Evolutionary conservation across 257 asterid genomes (phyloP).

Genomic region (Schizonepeta tenuifolia): DNA sequence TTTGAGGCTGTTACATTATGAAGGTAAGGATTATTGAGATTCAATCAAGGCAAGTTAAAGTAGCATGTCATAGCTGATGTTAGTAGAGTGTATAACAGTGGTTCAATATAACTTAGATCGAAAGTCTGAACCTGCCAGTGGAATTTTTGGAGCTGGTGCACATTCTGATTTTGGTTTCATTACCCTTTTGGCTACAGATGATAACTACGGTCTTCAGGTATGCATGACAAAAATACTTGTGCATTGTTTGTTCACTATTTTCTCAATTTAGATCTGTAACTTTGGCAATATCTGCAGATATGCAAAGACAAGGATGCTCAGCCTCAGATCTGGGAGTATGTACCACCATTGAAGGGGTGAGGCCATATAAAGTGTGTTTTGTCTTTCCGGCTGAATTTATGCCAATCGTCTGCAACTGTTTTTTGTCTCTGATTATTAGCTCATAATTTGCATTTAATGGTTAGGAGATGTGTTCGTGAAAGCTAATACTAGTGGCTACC

Average conservation of each 20-base stretch:
- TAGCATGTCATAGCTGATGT: conserved; percentile 15
- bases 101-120: conserved; percentile 41
- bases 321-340: conserved; percentile 88
- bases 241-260: conserved; percentile 8
- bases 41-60: conserved; percentile 21
- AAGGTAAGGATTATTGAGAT: conserved; percentile 49
- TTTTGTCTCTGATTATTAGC: not conserved
- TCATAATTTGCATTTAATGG: not conserved
- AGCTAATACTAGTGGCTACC: not conserved
- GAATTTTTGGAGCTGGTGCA: conserved; percentile 96
- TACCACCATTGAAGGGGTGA: conserved; percentile 85
- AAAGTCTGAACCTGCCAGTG: conserved; percentile 76
- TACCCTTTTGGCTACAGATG: conserved; percentile 84
- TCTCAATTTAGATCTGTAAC: conserved; percentile 14
- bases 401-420: not conserved
- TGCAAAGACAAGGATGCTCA: conserved; percentile 79
- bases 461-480: not conserved
- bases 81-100: conserved; percentile 29
- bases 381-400: conserved; percentile 19
- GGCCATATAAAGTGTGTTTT: conserved; percentile 27
- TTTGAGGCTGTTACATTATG: conserved; percentile 83
- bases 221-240: not conserved
- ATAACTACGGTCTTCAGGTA: conserved; percentile 86
- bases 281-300: conserved; percentile 55
- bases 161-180: conserved; percentile 85